These are phyloP conservation scores for Solanum sejunctum DNA, from an alignment of 257 asterid genomes.

Conservation along the genomic window DNA sequence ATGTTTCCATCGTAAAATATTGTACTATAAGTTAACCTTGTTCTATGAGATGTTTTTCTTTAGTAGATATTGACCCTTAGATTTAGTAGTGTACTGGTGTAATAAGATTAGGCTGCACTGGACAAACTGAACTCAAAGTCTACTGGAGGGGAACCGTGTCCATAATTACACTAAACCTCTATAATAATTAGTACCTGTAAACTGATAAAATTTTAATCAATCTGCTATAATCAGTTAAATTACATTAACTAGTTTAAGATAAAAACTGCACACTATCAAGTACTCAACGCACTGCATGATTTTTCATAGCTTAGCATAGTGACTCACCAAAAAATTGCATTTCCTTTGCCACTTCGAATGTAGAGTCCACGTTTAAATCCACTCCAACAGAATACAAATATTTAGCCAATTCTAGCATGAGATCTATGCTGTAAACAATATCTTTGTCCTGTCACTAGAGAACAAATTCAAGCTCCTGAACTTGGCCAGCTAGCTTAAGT, in stretches of 20 bases:
- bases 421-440: background rate
- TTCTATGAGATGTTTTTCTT: background rate
- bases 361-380: background rate
- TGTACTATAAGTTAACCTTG: background rate
- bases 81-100: background rate
- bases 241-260: background rate
- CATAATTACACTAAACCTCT: background rate
- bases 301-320: background rate
- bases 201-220: background rate
- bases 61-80: background rate
- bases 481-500: slow-evolving; percentile 28
- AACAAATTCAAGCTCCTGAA: slow-evolving; percentile 8
- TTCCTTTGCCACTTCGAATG: background rate
- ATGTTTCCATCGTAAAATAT: background rate
- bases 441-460: background rate
- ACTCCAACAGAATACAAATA: background rate
- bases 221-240: background rate
- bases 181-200: background rate
- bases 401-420: background rate
- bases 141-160: background rate
- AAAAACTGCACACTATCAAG: background rate
- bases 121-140: background rate
- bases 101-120: background rate
- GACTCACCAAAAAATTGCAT: background rate
- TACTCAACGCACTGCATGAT: background rate